Conservation (phyloP, 73 alveolate species). For the Blepharisma stoltei region DNA sequence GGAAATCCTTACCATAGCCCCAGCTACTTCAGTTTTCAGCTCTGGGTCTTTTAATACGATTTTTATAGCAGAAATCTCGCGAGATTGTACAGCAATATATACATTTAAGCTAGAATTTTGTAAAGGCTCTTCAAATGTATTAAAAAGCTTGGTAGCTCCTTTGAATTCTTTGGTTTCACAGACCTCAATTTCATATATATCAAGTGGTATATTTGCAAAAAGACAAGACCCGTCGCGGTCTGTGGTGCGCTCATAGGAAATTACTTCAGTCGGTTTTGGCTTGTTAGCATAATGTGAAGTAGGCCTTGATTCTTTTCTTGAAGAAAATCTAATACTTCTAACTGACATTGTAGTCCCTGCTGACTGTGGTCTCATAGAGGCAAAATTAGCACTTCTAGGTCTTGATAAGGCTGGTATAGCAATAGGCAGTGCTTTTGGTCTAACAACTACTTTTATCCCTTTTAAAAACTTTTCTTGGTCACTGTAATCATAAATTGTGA, state of each 20-base stretch:
- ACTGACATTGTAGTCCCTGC: neutral
- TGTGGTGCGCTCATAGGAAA: slow-evolving; percentile 33
- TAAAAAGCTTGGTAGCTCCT: slow-evolving; percentile 18
- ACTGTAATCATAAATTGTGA: slow-evolving; percentile 23
- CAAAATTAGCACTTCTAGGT: neutral
- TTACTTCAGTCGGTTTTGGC: slow-evolving; percentile 29
- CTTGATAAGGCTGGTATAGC: neutral
- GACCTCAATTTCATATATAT: slow-evolving; percentile 46
- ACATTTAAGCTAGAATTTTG: slow-evolving; percentile 26
- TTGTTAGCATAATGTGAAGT: neutral
- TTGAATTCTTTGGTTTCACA: slow-evolving; percentile 49
- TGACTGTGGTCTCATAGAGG: neutral
- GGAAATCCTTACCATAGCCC: neutral
- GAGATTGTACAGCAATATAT: slow-evolving; percentile 1
- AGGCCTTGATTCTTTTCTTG: neutral
- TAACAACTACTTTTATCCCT: slow-evolving; percentile 23
- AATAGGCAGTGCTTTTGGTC: slow-evolving; percentile 6
- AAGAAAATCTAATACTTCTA: neutral
- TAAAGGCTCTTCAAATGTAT: slow-evolving; percentile 31
- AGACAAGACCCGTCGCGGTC: slow-evolving; percentile 37
- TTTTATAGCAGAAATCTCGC: neutral
- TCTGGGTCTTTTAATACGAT: slow-evolving; percentile 5
- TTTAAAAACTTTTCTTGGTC: neutral
- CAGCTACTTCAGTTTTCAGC: neutral
- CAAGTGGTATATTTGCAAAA: slow-evolving; percentile 44